A percentile compares a stretch with the other conserved stretches of the same genome.
Evolutionary conservation across 2,329 filamentous ascomycete genomes (phyloP).

Genomic region (Penicillium sp.): DNA sequence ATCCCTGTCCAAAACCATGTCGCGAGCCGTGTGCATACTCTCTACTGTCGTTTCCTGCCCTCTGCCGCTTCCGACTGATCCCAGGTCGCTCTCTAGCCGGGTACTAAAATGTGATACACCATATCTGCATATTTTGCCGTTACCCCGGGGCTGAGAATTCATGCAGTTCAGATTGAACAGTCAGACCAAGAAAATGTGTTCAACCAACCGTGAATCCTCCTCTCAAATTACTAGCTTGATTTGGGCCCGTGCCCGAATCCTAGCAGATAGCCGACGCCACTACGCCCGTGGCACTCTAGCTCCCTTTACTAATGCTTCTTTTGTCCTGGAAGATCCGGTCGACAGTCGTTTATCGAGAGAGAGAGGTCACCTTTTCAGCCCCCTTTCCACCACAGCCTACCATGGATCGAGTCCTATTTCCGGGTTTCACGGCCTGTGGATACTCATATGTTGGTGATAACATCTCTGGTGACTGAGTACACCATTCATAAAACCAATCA

Average conservation of each 20-base stretch:
- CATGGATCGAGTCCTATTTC: not conserved
- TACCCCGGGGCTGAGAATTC: not conserved
- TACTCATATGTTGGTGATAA: not conserved
- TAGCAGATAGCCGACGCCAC: not conserved
- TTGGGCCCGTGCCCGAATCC: not conserved
- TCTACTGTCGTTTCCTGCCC: not conserved
- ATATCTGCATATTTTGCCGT: not conserved
- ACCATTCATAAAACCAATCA: not conserved
- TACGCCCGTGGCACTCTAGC: not conserved
- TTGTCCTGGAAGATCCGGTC: not conserved
- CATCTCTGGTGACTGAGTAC: not conserved
- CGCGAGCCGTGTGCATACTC: not conserved
- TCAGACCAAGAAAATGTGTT: not conserved
- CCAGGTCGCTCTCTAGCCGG: not conserved
- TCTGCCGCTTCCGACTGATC: not conserved
- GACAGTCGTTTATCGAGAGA: not conserved
- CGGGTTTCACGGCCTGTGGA: not conserved
- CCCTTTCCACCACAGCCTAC: not conserved
- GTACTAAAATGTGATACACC: not conserved
- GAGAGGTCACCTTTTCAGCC: not conserved
- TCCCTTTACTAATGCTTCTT: not conserved
- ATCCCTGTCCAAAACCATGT: not conserved
- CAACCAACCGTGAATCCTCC: not conserved
- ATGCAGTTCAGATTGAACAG: not conserved
- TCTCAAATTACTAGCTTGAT: not conserved